These are phyloP conservation scores for Allium fistulosum DNA, from an alignment of 106 monocot genomes.

Conservation along the genomic window DNA sequence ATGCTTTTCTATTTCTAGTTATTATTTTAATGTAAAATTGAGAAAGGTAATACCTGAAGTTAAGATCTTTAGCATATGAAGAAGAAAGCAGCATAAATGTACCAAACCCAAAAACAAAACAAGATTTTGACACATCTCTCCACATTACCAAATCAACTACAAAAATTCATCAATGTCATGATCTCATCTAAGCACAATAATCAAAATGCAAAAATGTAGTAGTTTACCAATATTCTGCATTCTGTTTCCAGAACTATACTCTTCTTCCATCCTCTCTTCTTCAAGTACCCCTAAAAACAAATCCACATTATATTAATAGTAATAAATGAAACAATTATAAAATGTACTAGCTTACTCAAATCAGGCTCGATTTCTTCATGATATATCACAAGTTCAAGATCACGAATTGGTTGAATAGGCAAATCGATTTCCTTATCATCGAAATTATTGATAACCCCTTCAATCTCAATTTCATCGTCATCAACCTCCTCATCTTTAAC, in stretches of 20 bases:
- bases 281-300: background rate
- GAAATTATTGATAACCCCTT: constrained; percentile 25
- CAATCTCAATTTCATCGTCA: constrained; percentile 23
- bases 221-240: constrained; percentile 75
- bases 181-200: too few relatives aligned
- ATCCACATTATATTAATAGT: background rate
- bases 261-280: constrained; percentile 11
- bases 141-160: constrained; percentile 96
- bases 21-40: background rate
- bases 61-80: constrained; percentile 40
- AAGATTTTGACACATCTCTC: constrained; percentile 56
- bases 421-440: constrained; percentile 60
- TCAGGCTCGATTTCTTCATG: constrained; percentile 12
- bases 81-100: constrained; percentile 39
- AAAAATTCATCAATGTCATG: background rate
- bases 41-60: constrained; percentile 22
- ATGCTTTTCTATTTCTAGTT: background rate
- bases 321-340: background rate
- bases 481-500: constrained; percentile 9
- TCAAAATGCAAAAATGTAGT: too few relatives aligned
- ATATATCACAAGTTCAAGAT: background rate
- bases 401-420: constrained; percentile 11
- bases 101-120: constrained; percentile 41
- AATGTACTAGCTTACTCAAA: background rate
- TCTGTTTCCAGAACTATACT: constrained; percentile 17